A percentile compares a stretch with the other conserved stretches of the same genome.
Evolutionary conservation across 176 grass and related monocot genomes (phyloP).

Genomic region (Hsuehochloa calcarea): DNA sequence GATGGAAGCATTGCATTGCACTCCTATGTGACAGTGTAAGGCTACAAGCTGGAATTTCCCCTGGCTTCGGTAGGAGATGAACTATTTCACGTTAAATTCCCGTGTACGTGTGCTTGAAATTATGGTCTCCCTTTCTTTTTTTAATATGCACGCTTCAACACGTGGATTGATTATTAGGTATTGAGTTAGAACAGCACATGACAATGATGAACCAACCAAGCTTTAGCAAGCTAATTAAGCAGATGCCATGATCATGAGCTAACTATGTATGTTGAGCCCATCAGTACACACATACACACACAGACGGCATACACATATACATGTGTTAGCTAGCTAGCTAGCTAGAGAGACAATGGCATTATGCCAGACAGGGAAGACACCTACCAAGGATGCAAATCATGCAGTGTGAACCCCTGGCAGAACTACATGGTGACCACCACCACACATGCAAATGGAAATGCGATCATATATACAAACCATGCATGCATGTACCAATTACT

Average conservation of each 20-base stretch:
- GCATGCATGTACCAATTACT: conserved; percentile 8
- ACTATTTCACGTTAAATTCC: not conserved
- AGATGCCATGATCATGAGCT: conserved; percentile 29
- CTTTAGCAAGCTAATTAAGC: conserved; percentile 13
- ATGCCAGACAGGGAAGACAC: conserved; percentile 44
- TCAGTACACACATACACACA: not conserved
- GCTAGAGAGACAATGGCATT: conserved; percentile 36
- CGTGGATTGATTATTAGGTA: conserved; percentile 16
- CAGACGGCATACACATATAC: too few species aligned
- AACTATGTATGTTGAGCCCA: not conserved
- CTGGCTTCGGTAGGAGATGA: not conserved
- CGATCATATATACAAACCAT: conserved; percentile 32
- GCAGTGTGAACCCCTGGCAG: conserved; percentile 30
- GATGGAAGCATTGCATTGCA: not conserved
- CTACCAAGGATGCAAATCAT: conserved; percentile 56
- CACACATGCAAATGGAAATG: conserved; percentile 38
- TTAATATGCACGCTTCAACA: conserved; percentile 28
- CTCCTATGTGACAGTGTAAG: not conserved
- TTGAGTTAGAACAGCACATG: conserved; percentile 32
- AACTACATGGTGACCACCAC: conserved; percentile 55
- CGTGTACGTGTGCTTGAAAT: not conserved
- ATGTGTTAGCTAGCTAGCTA: not conserved
- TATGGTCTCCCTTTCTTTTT: not conserved
- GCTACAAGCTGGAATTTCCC: not conserved
- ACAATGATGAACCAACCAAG: conserved; percentile 37